These are phyloP conservation scores for Paramecium pentaurelia DNA, from an alignment of 73 alveolate species.

Conservation along the genomic window DNA sequence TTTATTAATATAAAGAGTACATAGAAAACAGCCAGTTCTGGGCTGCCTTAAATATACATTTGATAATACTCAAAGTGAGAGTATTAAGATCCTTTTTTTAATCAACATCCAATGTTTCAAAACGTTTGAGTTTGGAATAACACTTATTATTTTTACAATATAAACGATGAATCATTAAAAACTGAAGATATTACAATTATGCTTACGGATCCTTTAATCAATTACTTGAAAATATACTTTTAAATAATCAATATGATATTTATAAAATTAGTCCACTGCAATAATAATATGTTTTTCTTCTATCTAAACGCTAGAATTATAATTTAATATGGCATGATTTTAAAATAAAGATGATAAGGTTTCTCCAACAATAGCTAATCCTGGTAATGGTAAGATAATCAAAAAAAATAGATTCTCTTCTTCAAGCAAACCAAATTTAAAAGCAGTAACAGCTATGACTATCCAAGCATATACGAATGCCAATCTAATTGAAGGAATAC, in stretches of 20 bases:
- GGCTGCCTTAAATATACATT: conserved; percentile 45
- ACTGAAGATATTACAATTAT: background rate
- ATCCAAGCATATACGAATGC: conserved; percentile 24
- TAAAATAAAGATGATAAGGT: background rate
- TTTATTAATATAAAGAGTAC: background rate
- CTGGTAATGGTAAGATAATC: background rate
- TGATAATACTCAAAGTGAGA: conserved; percentile 10
- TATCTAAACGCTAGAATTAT: background rate
- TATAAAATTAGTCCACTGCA: conserved; percentile 29
- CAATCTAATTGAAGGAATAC: conserved; percentile 30
- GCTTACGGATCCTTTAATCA: background rate
- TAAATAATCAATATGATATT: background rate
- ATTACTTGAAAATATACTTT: background rate
- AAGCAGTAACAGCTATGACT: background rate
- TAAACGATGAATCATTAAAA: conserved; percentile 14
- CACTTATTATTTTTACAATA: conserved; percentile 18
- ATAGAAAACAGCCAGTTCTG: conserved; percentile 43
- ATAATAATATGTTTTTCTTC: conserved; percentile 38
- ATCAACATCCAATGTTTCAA: background rate
- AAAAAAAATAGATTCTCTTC: conserved; percentile 2
- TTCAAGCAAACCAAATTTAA: background rate
- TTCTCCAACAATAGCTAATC: conserved; percentile 6
- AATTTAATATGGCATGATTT: background rate
- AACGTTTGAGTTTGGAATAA: conserved; percentile 5
- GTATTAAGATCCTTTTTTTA: background rate